Evolutionary conservation across 305 asterid genomes (phyloP).

Genomic region (Solanum chacoense): DNA sequence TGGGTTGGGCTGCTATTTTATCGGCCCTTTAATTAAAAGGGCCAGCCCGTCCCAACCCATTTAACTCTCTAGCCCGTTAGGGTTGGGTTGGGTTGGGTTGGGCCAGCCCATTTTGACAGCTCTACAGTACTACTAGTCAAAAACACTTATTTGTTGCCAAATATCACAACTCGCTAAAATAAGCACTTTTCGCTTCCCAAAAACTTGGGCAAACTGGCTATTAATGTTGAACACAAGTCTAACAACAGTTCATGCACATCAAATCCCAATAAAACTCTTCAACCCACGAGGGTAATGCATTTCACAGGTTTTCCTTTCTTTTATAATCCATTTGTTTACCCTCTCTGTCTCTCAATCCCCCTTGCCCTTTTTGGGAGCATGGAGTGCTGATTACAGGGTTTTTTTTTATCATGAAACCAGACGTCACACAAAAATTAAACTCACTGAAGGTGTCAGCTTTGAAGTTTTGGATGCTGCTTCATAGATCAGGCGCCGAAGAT

Average conservation of each 20-base stretch:
- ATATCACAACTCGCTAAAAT: background rate
- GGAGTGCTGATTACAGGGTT: background rate
- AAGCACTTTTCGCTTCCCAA: background rate
- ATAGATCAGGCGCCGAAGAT: slow-evolving; percentile 53
- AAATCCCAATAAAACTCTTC: background rate
- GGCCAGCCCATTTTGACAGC: too few relatives aligned
- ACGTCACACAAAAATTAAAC: slow-evolving; percentile 13
- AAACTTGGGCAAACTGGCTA: background rate
- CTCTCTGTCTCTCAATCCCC: background rate
- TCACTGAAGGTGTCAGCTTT: slow-evolving; percentile 83
- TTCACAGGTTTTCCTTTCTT: background rate
- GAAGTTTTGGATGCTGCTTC: slow-evolving; percentile 65
- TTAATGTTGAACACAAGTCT: background rate
- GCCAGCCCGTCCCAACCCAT: too few relatives aligned
- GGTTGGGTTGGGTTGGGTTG: too few relatives aligned
- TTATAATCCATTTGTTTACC: background rate
- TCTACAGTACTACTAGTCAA: background rate
- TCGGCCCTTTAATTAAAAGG: too few relatives aligned
- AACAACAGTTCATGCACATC: background rate
- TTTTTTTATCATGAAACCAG: background rate
- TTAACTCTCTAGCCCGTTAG: too few relatives aligned
- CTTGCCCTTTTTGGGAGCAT: too few relatives aligned
- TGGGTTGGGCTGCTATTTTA: too few relatives aligned
- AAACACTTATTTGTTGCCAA: background rate
- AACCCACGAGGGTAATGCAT: background rate